Base-by-base conservation (phyloP, 2,329 filamentous ascomycete genomes). In the Fusarium sp. region DNA sequence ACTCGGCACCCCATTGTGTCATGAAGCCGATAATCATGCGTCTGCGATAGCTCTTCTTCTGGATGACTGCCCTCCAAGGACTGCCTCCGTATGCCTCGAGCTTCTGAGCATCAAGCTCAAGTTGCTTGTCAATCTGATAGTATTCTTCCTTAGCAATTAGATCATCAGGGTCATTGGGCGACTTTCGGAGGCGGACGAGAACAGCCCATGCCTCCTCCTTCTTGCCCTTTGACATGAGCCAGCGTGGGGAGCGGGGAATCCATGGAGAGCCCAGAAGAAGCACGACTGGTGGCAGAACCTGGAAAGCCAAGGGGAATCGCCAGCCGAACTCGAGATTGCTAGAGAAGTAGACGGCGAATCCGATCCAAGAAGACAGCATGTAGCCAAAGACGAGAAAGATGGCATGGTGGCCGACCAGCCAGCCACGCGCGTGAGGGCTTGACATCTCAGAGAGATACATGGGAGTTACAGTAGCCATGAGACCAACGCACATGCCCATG, bases 1-100 rank as follows among this genome's bases (percentile, higher is more conserved):
- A 83, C 49, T 83, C 80, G 2, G 81, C 80, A 22, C 81, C 81
- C 80, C 80, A 84, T 61, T 83, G 81, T 0, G 80, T 83, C 32
- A 83, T 70, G 58, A 83, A 84, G 0, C 80, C 81, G 38, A 84
- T 81, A 2, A 77, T 73, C 79, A 84, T 81, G 1, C 82, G 74
- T 72, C 81, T 83, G 15, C 81, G 73, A 58, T 82, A 82, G 8
- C 79, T 80, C 55, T 75, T 76, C 67, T 80, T 82, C 65, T 76
- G 78, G 22, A 80, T n/a, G 0, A 81, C 74, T 0, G 80, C 80
- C 34, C 69, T 77, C 79, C 79, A 82, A 0, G 78, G 75, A 1
- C 68, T 77, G n/a, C 74, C 70, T 0, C 77, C 76, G 7, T 77
- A 74, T 0, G 69, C 69, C 26, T 75, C 70, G 24, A 82, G 72